Base-by-base conservation (phyloP, 73 alveolate genomes). In the Urostyla sp. region DNA sequence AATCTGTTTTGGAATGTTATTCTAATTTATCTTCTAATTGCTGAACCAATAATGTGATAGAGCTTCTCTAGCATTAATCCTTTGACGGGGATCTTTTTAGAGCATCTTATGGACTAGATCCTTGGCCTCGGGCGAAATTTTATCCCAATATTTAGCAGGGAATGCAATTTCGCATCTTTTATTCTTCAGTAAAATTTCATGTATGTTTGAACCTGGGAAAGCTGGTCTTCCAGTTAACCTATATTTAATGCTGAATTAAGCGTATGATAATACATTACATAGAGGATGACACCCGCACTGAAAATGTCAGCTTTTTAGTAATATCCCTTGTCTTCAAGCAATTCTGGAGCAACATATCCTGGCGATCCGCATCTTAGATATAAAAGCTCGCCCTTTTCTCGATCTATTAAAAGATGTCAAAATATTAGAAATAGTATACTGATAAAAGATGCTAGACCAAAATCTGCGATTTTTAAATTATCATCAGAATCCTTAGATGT, bases 311-410 rank as follows among this genome's bases (percentile, higher is more conserved):
- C 97, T 67, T 91, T 94, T 61, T 81, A 80, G 60, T 81, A 87
- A 83, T 94, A 94, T 13, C 95, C 95, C 40, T 85, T 89, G 73
- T 77, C 92, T 32, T 89, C 94, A 30, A 94, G 80, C 2, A 94
- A 79, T 78, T 94, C 98, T 11, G 95, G 97, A 38, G 98, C 98
- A 11, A 94, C 96, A 80, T 91, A 94, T 34, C 95, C 97, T 11
- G 98, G 98, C 0, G 98, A 89, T 11, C 98, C 98, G 27, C 95
- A 81, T 69, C 93, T 89, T 46, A 88, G 90, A 54, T 35, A 75
- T 78, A 94, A 87, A 32, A 82, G 72, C 60, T 91, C 94, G 11
- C 91, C 97, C 52, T 73, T 46, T n/a, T n/a, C n/a, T n/a, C n/a
- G n/a, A n/a, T n/a, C n/a, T n/a, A n/a, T n/a, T n/a, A n/a, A n/a